Evolutionary conservation across 495 filamentous ascomycete species (phyloP), one percentile per base, ranked within the genome.

Genomic region (Aspergillus funiculosus): DNA sequence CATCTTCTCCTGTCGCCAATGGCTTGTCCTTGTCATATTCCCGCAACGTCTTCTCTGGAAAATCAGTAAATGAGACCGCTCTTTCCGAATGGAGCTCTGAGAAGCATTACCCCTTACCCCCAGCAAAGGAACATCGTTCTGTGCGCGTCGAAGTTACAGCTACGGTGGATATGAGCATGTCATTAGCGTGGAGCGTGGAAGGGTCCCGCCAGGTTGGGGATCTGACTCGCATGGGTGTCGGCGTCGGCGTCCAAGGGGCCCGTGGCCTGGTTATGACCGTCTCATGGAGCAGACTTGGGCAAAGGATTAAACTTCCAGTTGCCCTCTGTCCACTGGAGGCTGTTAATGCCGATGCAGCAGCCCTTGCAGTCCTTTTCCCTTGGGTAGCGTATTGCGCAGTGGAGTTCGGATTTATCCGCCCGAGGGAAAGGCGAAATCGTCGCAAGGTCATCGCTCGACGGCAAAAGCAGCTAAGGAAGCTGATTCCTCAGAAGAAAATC

Each of bases 321-420:
- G 50, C 54, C 1, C 10, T 75, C 20, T 68, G 68, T 20, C 50
- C 73, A 6, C 41, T 66, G 2, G 63, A 67, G 3, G 54, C 64
- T 14, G 53, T 60, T 22, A 69, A 64, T 15, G 51, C 54, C 10
- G 62, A 64, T 22, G 52, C 68, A 13, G 68, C 71, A 6, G 56
- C 57, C 1, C 31, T 74, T 39, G 70, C 62, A 4, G 56, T 68
- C 5, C 47, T 77, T 22, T 50, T 73, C 6, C 76, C 77, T 0
- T 77, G 75, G 58, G 48, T 68, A 8, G 56, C 67, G 13, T 73
- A 80, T 39, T 69, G 74, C 10, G 72, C 71, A 0, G 42, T 72
- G 27, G 76, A 81, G 46, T 68, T 73, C 43, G 60, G 70, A 3
- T 69, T 70, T 32, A 59, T 70, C 32, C 65, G 73, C 7, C 66